Percentiles rank a stretch among this genome's conserved stretches.
Conservation (phyloP, 1,139 yeast genomes). For the Eremothecium gossypii region DNA sequence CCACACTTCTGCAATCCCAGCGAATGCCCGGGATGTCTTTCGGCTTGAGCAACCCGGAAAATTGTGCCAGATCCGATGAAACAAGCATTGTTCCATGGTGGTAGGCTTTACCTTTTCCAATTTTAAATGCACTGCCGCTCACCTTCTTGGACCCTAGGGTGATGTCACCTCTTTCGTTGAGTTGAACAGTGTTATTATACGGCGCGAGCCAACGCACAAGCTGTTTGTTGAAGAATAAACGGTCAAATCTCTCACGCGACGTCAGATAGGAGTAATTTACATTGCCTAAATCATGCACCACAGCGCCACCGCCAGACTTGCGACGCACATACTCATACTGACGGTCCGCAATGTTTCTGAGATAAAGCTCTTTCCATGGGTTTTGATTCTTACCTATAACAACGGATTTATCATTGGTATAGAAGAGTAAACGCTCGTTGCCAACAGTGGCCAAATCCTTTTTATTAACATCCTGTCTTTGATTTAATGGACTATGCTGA, state of each 20-base stretch:
- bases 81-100: slow-evolving; percentile 97
- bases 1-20: slow-evolving; percentile 52
- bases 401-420: slow-evolving; percentile 73
- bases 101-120: slow-evolving; percentile 73
- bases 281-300: slow-evolving; percentile 91
- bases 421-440: slow-evolving; percentile 55
- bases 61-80: slow-evolving; percentile 47
- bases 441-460: background rate
- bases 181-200: slow-evolving; percentile 24
- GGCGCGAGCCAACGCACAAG: slow-evolving; percentile 45
- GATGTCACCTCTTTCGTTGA: slow-evolving; percentile 77
- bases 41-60: slow-evolving; percentile 50
- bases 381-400: slow-evolving; percentile 96
- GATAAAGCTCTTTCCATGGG: slow-evolving; percentile 80
- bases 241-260: slow-evolving; percentile 53
- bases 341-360: slow-evolving; percentile 45
- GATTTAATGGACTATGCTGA: slow-evolving; percentile 43
- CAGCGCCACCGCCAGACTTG: slow-evolving; percentile 93
- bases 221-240: slow-evolving; percentile 50
- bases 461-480: no score
- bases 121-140: slow-evolving; percentile 86
- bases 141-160: slow-evolving; percentile 45
- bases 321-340: slow-evolving; percentile 70
- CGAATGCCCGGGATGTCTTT: slow-evolving; percentile 38
- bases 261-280: slow-evolving; percentile 80